Evolutionary conservation across 768 basidiomycete genomes (phyloP).

Genomic region (Auriscalpium orientale): DNA sequence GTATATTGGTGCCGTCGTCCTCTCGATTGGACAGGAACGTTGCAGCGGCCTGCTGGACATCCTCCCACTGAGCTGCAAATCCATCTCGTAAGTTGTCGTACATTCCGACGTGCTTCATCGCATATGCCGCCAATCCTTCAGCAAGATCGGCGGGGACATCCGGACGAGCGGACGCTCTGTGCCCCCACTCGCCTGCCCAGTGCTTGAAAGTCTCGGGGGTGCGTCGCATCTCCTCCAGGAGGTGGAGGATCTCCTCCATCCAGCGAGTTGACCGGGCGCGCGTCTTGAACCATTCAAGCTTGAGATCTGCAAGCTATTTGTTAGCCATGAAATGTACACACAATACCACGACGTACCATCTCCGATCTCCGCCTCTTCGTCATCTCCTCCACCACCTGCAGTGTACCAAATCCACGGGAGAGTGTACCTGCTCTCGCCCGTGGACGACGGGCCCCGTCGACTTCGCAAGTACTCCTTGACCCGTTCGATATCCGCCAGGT

Average conservation of each 20-base stretch:
- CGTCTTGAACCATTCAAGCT: neutral
- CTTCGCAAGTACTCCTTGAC: too few species aligned
- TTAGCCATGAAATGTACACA: neutral
- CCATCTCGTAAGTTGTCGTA: too few species aligned
- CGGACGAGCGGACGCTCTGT: too few species aligned
- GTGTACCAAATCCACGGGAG: neutral
- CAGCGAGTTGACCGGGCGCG: neutral
- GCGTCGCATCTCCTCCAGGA: neutral
- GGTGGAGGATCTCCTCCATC: neutral
- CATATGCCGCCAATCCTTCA: too few species aligned
- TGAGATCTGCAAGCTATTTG: neutral
- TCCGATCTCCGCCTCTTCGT: neutral
- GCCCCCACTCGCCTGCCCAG: too few species aligned
- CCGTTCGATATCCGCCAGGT: too few species aligned
- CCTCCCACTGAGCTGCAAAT: too few species aligned
- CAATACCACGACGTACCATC: neutral
- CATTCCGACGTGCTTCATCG: too few species aligned
- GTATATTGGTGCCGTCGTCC: too few species aligned
- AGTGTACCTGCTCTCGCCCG: neutral
- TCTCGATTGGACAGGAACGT: too few species aligned
- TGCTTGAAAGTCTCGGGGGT: neutral
- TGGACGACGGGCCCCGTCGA: neutral
- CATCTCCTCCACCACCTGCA: neutral
- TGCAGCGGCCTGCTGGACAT: too few species aligned
- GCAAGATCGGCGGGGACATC: too few species aligned